Evolutionary conservation across 2,329 filamentous ascomycete genomes (phyloP), one percentile per base, ranked within the genome.

Genomic region (Neoscytalidium dimidiatum): DNA sequence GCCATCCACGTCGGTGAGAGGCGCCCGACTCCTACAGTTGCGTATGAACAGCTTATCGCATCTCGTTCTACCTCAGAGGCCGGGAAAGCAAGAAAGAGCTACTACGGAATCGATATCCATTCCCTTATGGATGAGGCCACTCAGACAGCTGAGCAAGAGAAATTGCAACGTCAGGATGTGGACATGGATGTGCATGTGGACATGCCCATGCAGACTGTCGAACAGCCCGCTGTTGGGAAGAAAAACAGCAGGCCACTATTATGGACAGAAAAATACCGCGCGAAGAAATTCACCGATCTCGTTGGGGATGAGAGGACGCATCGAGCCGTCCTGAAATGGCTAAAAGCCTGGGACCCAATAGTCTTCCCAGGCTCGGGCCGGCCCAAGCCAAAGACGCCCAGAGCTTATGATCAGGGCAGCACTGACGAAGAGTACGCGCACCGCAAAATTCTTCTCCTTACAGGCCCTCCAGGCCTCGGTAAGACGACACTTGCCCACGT

Each of bases 181-280:
- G 60, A 75, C 11, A 60, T 69, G 1, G 70, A 77, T 6, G 70
- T 73, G 33, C 58, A 75, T 11, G 58, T 70, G 1, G 70, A 77
- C 7, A 65, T 70, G 13, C 72, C 74, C 17, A 68, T 69, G 70
- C 73, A 35, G 53, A 79, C 81, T 0, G 70, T 81, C 4, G 83
- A 85, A 68, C 28, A 49, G 7, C 38, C 52, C 14, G n/a, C 4
- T 19, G 56, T 5, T 4, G 23, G 56, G 6, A 58, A 6, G 21
- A 80, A 77, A 67, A 70, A 68, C 17, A 72, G 67, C 21, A 76
- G 72, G 67, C 85, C 87, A 0, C 77, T 92, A 33, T 82, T 99
- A 74, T 99, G 95, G 95, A 97, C 94, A 0, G 95, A 99, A 75
- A 99, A 99, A 75, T 99, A 99, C 74, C 89, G 95, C 38, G 95